Percentiles rank a stretch among this genome's conserved stretches.
Evolutionary conservation across 768 basidiomycete species (phyloP).

Genomic region (Naganishia kalamii): DNA sequence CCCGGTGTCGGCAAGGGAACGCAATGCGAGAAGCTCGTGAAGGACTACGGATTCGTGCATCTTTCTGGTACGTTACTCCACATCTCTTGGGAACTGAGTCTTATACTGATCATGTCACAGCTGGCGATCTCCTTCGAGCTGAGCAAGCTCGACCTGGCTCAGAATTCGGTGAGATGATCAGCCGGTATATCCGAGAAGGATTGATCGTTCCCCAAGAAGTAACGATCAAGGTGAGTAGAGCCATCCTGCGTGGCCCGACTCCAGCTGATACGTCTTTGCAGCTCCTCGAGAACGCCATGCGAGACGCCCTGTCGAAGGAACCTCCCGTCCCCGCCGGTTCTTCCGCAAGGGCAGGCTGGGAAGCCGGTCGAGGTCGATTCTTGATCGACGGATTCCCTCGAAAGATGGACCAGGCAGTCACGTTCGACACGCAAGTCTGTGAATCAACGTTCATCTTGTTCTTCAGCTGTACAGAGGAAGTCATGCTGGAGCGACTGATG

Average conservation of each 20-base stretch:
- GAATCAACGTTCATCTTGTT: slow-evolving; percentile 71
- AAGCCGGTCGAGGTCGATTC: slow-evolving; percentile 70
- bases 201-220: slow-evolving; percentile 94
- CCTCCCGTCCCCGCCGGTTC: slow-evolving; percentile 27
- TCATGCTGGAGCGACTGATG: slow-evolving; percentile 76
- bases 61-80: slow-evolving; percentile 65
- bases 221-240: slow-evolving; percentile 59
- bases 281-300: slow-evolving; percentile 89
- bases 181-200: slow-evolving; percentile 80
- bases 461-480: slow-evolving; percentile 77
- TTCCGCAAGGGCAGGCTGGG: slow-evolving; percentile 51
- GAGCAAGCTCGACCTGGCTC: slow-evolving; percentile 85
- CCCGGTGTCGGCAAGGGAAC: slow-evolving; percentile 98
- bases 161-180: slow-evolving; percentile 74
- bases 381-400: slow-evolving; percentile 95
- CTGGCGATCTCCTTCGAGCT: slow-evolving; percentile 93
- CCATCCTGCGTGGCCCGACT: neutral
- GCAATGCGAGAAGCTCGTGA: slow-evolving; percentile 76
- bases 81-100: neutral
- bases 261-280: slow-evolving; percentile 34
- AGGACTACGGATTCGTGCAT: slow-evolving; percentile 82
- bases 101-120: slow-evolving; percentile 49
- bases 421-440: slow-evolving; percentile 84
- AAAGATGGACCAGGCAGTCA: slow-evolving; percentile 94
- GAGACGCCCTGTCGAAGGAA: slow-evolving; percentile 51